phyloP scores from a whole-genome alignment of 805 yeast species.

The Brettanomyces bruxellensis region DNA sequence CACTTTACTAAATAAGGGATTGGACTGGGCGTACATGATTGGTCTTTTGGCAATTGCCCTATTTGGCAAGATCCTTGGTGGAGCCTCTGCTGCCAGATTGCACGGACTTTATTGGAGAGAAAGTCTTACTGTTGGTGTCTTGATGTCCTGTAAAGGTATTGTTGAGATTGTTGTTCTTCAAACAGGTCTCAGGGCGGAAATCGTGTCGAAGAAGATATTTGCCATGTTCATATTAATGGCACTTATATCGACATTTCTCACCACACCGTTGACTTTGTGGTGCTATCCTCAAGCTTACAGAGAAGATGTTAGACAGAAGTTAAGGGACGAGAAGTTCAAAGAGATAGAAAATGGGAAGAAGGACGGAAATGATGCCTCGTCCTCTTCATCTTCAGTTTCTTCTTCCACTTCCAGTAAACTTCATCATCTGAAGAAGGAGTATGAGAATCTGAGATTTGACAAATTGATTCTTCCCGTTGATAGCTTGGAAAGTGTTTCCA shows the following conservation, averaged over 20 bases:
- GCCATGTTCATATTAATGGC: conserved; percentile 86
- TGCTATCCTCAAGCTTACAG: conserved; percentile 57
- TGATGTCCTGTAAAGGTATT: conserved; percentile 86
- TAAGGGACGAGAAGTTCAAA: conserved; percentile 9
- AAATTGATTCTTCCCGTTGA: conserved; percentile 19
- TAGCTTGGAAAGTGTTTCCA: conserved; percentile 21
- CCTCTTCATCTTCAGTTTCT: neutral
- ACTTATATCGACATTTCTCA: conserved; percentile 63
- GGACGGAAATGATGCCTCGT: conserved; percentile 1
- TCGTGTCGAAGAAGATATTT: conserved; percentile 53
- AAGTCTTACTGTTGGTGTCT: conserved; percentile 63
- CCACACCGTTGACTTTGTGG: conserved; percentile 63
- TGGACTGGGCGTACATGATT: conserved; percentile 71
- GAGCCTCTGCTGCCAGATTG: conserved; percentile 51
- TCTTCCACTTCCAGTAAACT: neutral
- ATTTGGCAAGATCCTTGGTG: conserved; percentile 60
- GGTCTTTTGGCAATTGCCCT: conserved; percentile 63
- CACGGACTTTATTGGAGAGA: conserved; percentile 66
- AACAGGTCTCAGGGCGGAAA: conserved; percentile 64
- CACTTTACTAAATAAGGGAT: conserved; percentile 53
- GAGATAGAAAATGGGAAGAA: conserved; percentile 5
- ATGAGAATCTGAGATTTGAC: conserved; percentile 12
- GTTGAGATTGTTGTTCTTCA: conserved; percentile 75
- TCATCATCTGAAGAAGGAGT: conserved; percentile 1
- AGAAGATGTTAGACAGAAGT: conserved; percentile 33